Evolutionary conservation across 2,329 filamentous ascomycete genomes (phyloP), one percentile per base, ranked within the genome.

Genomic region (Trichoderma sp.): DNA sequence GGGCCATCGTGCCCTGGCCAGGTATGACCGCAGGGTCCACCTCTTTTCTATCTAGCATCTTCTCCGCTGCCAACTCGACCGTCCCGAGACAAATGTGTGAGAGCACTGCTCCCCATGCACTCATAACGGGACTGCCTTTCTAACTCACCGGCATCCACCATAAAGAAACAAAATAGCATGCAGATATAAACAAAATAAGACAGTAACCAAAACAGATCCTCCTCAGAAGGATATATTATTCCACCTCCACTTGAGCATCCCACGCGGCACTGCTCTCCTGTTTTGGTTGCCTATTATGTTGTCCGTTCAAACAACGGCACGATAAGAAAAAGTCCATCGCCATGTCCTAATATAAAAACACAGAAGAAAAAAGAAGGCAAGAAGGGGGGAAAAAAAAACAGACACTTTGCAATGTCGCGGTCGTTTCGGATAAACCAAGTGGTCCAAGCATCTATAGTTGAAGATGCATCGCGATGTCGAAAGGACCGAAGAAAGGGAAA

Each of bases 21-120:
- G 52, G 39, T 52, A 65, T 6, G 13, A 14, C 34, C 51, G 34
- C 30, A 52, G 6, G 21, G 46, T 32, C 46, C 46, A 32, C 32
- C 59, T 55, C 54, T 51, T 59, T 59, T 66, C 54, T 51, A 59
- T 51, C n/a, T 26, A 49, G 14, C 28, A 28, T 66, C 54, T 56
- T 56, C 28, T 32, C 34, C 24, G n/a, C 14, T 49, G 39, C 52
- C 37, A 18, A 26, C 55, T 58, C 14, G 30, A 24, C 37, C 6
- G 16, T 55, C 32, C 60, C 49, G 10, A 13, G 18, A 39, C 43
- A 10, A 30, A 55, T n/a, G 10, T 49, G 13, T 18, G 30, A 4
- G 60, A 32, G 11, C 30, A 39, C 16, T n/a, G 34, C 16, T 21
- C 60, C 16, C 10, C 16, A 28, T 39, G 14, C 34, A 28, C 21